phyloP scores from a whole-genome alignment of 495 filamentous ascomycete species.

The Neurospora sp. region DNA sequence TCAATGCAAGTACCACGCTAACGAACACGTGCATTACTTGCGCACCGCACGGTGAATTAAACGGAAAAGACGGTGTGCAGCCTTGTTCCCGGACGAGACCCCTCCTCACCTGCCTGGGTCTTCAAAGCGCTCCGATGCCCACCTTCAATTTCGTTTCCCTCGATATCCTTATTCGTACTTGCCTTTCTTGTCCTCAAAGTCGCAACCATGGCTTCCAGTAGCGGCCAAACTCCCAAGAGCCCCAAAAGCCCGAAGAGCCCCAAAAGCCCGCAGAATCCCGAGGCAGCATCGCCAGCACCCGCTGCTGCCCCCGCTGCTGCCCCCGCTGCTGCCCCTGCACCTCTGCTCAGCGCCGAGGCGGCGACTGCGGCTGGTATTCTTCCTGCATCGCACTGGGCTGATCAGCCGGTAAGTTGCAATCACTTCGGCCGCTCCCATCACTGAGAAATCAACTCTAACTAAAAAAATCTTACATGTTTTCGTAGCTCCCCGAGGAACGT shows the following conservation, averaged over 20 bases:
- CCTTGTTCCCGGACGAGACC: background rate
- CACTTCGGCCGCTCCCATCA: background rate
- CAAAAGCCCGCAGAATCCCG: background rate
- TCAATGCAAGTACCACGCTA: too few relatives aligned
- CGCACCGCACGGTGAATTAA: background rate
- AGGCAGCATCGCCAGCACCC: background rate
- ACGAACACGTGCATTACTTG: too few relatives aligned
- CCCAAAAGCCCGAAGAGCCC: background rate
- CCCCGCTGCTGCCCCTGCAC: background rate
- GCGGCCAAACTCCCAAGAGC: background rate
- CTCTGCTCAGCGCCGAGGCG: background rate
- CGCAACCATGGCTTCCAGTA: background rate
- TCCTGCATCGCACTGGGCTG: constrained; percentile 1
- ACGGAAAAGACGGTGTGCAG: background rate
- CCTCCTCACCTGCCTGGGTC: background rate
- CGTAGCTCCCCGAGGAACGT: background rate
- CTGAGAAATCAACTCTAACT: background rate
- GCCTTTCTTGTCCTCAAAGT: background rate
- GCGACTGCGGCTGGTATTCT: background rate
- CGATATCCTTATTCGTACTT: background rate
- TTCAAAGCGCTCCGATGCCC: background rate
- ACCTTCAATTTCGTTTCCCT: background rate
- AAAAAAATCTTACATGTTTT: too few relatives aligned
- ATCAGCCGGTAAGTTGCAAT: background rate
- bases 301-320: background rate